phyloP scores from a whole-genome alignment of 2,329 filamentous ascomycete genomes.

The Canariomyces notabilis region DNA sequence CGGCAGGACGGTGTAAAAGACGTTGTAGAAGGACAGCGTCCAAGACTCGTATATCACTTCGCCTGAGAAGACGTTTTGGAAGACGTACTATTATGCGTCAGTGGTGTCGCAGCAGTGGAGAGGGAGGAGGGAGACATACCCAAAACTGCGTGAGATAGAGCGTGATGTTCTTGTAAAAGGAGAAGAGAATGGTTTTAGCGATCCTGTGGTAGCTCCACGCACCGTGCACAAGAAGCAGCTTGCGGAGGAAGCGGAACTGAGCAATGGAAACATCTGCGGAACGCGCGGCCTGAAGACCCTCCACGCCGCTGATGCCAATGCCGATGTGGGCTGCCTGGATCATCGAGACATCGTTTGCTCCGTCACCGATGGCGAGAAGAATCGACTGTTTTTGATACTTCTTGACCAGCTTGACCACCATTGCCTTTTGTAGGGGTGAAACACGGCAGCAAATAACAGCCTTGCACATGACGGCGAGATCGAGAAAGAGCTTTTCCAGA shows the following conservation, averaged over 20 bases:
- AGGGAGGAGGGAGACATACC: slow-evolving; percentile 49
- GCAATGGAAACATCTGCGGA: slow-evolving; percentile 94
- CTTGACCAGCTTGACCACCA: slow-evolving; percentile 98
- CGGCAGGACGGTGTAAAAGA: slow-evolving; percentile 92
- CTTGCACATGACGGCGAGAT: slow-evolving; percentile 92
- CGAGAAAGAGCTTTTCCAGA: slow-evolving; percentile 86
- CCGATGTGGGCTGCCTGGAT: slow-evolving; percentile 98
- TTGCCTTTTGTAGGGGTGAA: slow-evolving; percentile 90
- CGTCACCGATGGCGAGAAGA: slow-evolving; percentile 91
- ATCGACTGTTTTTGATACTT: slow-evolving; percentile 84
- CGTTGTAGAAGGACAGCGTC: slow-evolving; percentile 99
- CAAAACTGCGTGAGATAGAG: slow-evolving; percentile 99
- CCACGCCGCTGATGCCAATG: slow-evolving; percentile 92
- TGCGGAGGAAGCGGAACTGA: slow-evolving; percentile 91
- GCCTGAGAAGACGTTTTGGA: slow-evolving; percentile 97
- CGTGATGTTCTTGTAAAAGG: slow-evolving; percentile 99
- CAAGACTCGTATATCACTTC: slow-evolving; percentile 98
- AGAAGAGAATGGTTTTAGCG: slow-evolving; percentile 95
- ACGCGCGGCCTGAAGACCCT: slow-evolving; percentile 92
- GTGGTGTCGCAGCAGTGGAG: slow-evolving; percentile 4
- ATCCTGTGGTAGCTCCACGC: slow-evolving; percentile 97
- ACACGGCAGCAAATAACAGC: slow-evolving; percentile 99
- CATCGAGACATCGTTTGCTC: slow-evolving; percentile 99
- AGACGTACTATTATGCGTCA: slow-evolving; percentile 65
- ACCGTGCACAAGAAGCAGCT: slow-evolving; percentile 89